phyloP scores from a whole-genome alignment of 495 filamentous ascomycete genomes.

The Penicillium roqueforti region DNA sequence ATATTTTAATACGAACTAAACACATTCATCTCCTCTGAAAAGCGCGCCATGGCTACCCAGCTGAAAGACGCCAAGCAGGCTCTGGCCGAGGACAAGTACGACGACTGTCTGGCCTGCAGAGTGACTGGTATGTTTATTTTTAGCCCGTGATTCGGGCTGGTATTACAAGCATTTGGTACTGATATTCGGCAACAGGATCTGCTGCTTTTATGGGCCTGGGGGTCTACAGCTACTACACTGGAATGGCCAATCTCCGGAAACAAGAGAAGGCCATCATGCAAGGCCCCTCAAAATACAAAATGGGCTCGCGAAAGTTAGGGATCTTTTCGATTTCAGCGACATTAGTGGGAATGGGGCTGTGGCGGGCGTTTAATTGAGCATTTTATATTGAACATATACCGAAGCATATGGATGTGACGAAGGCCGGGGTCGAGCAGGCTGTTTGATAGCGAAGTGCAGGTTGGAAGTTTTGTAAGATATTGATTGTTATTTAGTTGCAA shows the following conservation, averaged over 20 bases:
- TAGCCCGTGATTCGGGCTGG: neutral
- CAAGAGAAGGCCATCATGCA: slow-evolving; percentile 65
- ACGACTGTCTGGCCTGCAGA: slow-evolving; percentile 67
- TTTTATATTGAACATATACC: neutral
- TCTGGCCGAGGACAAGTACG: slow-evolving; percentile 57
- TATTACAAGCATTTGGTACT: neutral
- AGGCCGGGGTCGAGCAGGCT: slow-evolving; percentile 4
- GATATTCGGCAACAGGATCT: slow-evolving; percentile 52
- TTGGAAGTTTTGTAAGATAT: slow-evolving; percentile 19
- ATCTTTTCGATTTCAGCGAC: slow-evolving; percentile 67
- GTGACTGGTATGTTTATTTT: slow-evolving; percentile 53
- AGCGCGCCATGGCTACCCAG: slow-evolving; percentile 24
- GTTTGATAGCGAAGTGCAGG: neutral
- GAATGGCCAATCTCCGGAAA: slow-evolving; percentile 66
- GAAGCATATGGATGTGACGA: neutral
- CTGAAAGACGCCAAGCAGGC: slow-evolving; percentile 43
- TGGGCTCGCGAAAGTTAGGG: slow-evolving; percentile 65
- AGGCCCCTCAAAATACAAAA: slow-evolving; percentile 69
- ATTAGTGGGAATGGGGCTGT: slow-evolving; percentile 66
- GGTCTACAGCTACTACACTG: slow-evolving; percentile 79
- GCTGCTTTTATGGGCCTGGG: slow-evolving; percentile 87
- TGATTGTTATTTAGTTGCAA: slow-evolving; percentile 27
- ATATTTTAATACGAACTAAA: neutral
- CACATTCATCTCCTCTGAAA: slow-evolving; percentile 14
- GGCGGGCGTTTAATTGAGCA: slow-evolving; percentile 51